Evolutionary conservation across 345 rosid species (phyloP).

Genomic region (Gossypium herbaceum): DNA sequence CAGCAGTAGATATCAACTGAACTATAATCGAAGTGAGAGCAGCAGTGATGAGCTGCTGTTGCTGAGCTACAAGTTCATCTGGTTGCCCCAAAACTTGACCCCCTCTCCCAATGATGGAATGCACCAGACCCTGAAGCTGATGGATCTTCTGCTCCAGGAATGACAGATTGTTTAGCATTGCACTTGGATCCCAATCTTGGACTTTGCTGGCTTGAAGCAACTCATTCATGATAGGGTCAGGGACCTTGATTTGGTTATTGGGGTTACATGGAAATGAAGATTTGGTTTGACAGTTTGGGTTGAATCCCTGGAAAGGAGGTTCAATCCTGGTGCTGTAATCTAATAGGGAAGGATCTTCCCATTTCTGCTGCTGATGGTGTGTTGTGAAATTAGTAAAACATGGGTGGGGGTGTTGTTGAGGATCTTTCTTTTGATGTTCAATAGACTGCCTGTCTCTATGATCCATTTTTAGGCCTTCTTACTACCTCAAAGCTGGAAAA

Average conservation of each 20-base stretch:
- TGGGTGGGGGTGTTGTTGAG: constrained; percentile 6
- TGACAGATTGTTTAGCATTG: constrained; percentile 70
- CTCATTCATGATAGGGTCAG: constrained; percentile 30
- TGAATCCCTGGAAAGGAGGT: constrained; percentile 42
- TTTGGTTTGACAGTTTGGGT: constrained; percentile 28
- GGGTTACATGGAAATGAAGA: constrained; percentile 25
- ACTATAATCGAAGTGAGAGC: constrained; percentile 90
- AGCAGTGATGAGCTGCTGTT: constrained; percentile 74
- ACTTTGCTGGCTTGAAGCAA: constrained; percentile 34
- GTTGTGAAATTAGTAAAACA: constrained; percentile 33
- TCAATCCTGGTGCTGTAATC: constrained; percentile 44
- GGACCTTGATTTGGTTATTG: constrained; percentile 32
- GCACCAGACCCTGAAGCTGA: constrained; percentile 84
- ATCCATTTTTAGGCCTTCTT: constrained; percentile 46
- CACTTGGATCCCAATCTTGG: constrained; percentile 85
- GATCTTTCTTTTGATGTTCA: too few relatives aligned
- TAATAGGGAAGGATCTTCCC: constrained; percentile 56
- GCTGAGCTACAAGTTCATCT: constrained; percentile 60
- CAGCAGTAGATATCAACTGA: constrained; percentile 91
- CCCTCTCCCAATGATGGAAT: constrained; percentile 50
- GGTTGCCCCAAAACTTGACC: constrained; percentile 46
- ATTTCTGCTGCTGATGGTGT: constrained; percentile 47
- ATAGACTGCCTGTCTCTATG: constrained; percentile 35
- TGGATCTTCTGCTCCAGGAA: constrained; percentile 87
- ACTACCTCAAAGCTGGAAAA: too few relatives aligned